Evolutionary conservation across 805 yeast species (phyloP), one percentile per base, ranked within the genome.

Genomic region (Yarrowia sp.): DNA sequence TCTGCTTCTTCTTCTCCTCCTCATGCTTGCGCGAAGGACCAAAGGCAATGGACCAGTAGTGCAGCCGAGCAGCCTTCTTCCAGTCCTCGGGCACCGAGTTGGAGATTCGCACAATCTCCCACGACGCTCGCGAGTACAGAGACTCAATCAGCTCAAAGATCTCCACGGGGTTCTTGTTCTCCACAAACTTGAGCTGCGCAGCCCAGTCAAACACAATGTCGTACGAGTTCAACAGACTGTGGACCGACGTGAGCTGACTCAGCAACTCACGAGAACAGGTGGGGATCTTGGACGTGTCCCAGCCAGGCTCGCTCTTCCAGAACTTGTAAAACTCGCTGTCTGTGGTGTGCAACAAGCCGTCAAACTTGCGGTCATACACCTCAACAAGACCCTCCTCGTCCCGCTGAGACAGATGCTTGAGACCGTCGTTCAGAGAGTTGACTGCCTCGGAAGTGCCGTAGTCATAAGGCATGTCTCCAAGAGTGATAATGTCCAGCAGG

Each of bases 391-490:
- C 41, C 12, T 46, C 40, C 36, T 35, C 45, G 45, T 49, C 56
- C 7, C 56, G 43, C 48, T 48, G 42, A 63, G 67, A 63, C 16
- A 63, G 40, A 26, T 48, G 67, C 40, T 41, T 53, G 46, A 74
- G 59, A 12, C 72, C 67, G 16, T 53, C 67, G 50, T 72, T 70
- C 22, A 74, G 53, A 36, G 70, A 49, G 42, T 69, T 70, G 14
- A 75, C 75, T 1, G 77, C 71, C 36, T 69, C 56, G 10, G 67
- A 63, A 11, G 67, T 49, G 7, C 67, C 67, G 61, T 76, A 77
- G 59, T 77, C 80, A 63, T 74, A 77, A 1, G 80, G 79, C 35
- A 77, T 64, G 45, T 71, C 69, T 1, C 71, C 71, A 5, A 76
- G 35, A 11, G 48, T 64, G 59, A 72, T 75, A 19, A 77, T 63